phyloP scores from a whole-genome alignment of 129 eudicot species.

The Ambrosia trifida region DNA sequence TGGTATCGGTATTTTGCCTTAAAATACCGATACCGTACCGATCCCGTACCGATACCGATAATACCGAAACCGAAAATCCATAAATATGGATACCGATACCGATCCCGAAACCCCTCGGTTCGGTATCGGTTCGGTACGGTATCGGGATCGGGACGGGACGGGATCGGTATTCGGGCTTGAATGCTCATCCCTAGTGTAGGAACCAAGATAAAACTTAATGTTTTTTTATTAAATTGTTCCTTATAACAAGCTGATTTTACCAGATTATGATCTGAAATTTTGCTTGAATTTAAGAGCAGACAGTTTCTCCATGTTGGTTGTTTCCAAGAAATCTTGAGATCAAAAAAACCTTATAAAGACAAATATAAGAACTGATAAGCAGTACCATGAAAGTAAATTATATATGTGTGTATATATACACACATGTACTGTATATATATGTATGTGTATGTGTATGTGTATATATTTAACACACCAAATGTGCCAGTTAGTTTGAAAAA shows the following conservation, averaged over 20 bases:
- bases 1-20: too few relatives aligned
- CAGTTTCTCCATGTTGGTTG: conserved; percentile 39
- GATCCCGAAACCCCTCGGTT: too few relatives aligned
- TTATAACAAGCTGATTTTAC: conserved; percentile 25
- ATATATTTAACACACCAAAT: not conserved
- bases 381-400: not conserved
- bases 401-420: not conserved
- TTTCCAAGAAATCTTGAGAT: conserved; percentile 41
- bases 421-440: not conserved
- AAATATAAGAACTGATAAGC: conserved; percentile 23
- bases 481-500: not conserved
- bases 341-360: conserved; percentile 25
- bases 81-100: too few relatives aligned
- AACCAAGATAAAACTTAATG: conserved; percentile 18
- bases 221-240: conserved; percentile 20
- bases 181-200: too few relatives aligned
- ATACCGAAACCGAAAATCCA: too few relatives aligned
- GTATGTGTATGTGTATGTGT: conserved; percentile 22
- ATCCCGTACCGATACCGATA: too few relatives aligned
- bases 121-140: too few relatives aligned
- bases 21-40: too few relatives aligned
- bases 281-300: conserved; percentile 27
- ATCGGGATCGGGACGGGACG: too few relatives aligned
- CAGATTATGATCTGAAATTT: conserved; percentile 12
- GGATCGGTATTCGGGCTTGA: too few relatives aligned